A percentile compares a stretch with the other conserved stretches of the same genome.
Evolutionary conservation across 257 asterid species (phyloP).

Genomic region (Catharanthus roseus): DNA sequence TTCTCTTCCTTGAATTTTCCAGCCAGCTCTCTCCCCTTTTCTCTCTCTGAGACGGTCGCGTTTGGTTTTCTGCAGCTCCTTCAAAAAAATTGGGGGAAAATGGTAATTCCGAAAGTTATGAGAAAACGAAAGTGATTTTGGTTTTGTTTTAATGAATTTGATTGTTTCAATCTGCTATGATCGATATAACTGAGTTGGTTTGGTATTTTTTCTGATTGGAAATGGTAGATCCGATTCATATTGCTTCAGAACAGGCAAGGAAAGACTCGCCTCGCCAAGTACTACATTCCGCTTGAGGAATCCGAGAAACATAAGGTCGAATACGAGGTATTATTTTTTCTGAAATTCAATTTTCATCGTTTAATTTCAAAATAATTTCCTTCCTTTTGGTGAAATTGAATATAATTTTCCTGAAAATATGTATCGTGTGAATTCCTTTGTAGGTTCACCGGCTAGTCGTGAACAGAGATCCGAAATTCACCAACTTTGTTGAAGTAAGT

Average conservation of each 20-base stretch:
- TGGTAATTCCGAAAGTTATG: conserved; percentile 14
- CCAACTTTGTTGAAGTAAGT: conserved; percentile 83
- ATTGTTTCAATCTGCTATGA: not conserved
- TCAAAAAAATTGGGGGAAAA: conserved; percentile 1
- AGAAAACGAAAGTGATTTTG: not conserved
- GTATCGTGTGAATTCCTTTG: conserved; percentile 1
- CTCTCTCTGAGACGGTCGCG: not conserved
- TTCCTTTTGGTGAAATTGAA: not conserved
- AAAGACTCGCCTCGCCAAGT: conserved; percentile 89
- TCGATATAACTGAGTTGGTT: not conserved
- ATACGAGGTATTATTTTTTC: conserved; percentile 62
- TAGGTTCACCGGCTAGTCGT: conserved; percentile 92
- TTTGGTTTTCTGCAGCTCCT: conserved; percentile 5
- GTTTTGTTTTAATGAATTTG: not conserved
- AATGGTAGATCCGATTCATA: conserved; percentile 88
- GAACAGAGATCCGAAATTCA: conserved; percentile 85
- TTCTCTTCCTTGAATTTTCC: conserved; percentile 14
- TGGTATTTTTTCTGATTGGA: not conserved
- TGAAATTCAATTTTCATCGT: not conserved
- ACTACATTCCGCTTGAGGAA: conserved; percentile 96
- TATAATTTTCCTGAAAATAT: not conserved
- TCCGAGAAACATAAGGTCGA: conserved; percentile 98
- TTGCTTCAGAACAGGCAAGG: conserved; percentile 96
- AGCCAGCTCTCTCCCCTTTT: not conserved
- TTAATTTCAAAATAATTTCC: not conserved